A percentile compares a stretch with the other conserved stretches of the same genome.
Evolutionary conservation across 129 eudicot species (phyloP).

Genomic region (Centrapalus pauciflorus): DNA sequence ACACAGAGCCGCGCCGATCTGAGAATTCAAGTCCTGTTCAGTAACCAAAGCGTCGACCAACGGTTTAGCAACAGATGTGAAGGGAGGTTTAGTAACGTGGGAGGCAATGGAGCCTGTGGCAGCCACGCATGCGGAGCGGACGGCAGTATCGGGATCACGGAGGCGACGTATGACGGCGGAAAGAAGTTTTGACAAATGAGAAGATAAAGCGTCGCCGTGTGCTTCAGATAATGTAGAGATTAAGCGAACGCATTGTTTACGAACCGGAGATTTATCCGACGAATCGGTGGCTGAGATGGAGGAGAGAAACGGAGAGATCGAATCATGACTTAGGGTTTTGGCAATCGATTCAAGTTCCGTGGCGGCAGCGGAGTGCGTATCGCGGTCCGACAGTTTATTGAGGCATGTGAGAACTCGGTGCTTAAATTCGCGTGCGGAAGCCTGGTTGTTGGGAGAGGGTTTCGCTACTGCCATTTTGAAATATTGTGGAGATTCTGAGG

Average conservation of each 20-base stretch:
- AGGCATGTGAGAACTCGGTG: conserved; percentile 74
- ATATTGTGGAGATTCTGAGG: not conserved
- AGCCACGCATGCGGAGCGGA: conserved; percentile 62
- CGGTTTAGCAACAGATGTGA: conserved; percentile 51
- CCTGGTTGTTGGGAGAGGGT: conserved; percentile 34
- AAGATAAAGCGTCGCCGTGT: conserved; percentile 55
- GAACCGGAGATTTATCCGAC: conserved; percentile 63
- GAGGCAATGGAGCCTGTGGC: conserved; percentile 56
- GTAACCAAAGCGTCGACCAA: conserved; percentile 66
- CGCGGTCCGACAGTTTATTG: conserved; percentile 81
- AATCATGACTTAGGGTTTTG: conserved; percentile 39
- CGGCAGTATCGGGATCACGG: conserved; percentile 70
- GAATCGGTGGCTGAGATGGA: conserved; percentile 70
- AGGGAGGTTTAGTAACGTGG: conserved; percentile 52
- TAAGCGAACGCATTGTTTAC: conserved; percentile 62
- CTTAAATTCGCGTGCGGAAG: conserved; percentile 64
- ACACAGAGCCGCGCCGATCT: conserved; percentile 77
- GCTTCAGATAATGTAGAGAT: conserved; percentile 58
- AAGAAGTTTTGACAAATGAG: conserved; percentile 62
- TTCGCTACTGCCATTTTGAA: conserved; percentile 38
- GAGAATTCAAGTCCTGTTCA: conserved; percentile 73
- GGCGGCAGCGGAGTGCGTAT: conserved; percentile 80
- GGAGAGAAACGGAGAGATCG: conserved; percentile 57
- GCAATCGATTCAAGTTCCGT: conserved; percentile 70
- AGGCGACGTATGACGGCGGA: conserved; percentile 70